A percentile compares a stretch with the other conserved stretches of the same genome.
Conservation (phyloP, 805 yeast genomes). For the Yarrowia divulgata region DNA sequence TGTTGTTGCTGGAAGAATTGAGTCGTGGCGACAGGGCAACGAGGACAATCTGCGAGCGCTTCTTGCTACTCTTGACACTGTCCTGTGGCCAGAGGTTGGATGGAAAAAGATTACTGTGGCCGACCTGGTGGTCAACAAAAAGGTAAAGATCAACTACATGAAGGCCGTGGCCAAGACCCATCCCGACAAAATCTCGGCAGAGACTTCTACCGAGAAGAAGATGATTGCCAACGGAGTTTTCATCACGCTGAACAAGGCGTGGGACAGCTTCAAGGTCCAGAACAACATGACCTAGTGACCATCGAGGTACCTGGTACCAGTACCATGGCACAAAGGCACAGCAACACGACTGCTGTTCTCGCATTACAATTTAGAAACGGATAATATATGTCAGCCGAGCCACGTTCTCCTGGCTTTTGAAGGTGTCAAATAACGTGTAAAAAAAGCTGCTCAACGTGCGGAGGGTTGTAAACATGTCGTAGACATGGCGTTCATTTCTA, state of each 20-base stretch:
- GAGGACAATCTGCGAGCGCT: slow-evolving; percentile 82
- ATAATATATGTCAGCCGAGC: slow-evolving; percentile 1
- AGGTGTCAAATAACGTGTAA: not conserved
- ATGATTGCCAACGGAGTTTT: slow-evolving; percentile 90
- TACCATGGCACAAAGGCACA: not conserved
- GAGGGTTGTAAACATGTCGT: not conserved
- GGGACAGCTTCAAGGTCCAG: slow-evolving; percentile 79
- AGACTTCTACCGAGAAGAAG: slow-evolving; percentile 69
- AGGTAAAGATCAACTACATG: slow-evolving; percentile 84
- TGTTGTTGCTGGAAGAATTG: slow-evolving; percentile 60
- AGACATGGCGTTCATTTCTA: not conserved
- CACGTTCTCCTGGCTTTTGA: not conserved
- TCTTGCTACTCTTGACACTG: slow-evolving; percentile 68
- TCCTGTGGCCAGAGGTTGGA: slow-evolving; percentile 70
- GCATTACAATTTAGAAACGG: slow-evolving; percentile 2
- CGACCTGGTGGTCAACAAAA: slow-evolving; percentile 86
- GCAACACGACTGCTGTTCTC: not conserved
- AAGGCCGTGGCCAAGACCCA: slow-evolving; percentile 79
- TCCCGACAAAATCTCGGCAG: slow-evolving; percentile 79
- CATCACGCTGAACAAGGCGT: slow-evolving; percentile 80
- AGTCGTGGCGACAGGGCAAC: slow-evolving; percentile 74
- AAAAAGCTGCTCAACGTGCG: too few relatives aligned
- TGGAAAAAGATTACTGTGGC: slow-evolving; percentile 73
- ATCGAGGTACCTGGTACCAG: too few relatives aligned
- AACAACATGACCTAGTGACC: slow-evolving; percentile 54